These are phyloP conservation scores for Globisporangium orthogonon DNA, from an alignment of 352 stramenopile species.

Conservation along the genomic window DNA sequence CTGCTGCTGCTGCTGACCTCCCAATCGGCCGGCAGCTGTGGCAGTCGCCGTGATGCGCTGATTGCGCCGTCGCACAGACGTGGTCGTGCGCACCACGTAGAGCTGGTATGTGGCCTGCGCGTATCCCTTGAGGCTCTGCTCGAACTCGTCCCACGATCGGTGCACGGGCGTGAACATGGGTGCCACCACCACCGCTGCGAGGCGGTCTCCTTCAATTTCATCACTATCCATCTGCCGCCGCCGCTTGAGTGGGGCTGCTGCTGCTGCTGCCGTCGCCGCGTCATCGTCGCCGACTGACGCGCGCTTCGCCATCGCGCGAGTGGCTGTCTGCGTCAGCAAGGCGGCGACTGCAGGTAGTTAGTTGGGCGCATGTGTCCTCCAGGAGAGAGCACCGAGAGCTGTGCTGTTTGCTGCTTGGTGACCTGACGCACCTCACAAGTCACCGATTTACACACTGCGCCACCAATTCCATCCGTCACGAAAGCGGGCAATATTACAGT, in stretches of 20 bases:
- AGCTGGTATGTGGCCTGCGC: slow-evolving; percentile 57
- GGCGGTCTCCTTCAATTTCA: not conserved
- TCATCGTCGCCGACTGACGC: not conserved
- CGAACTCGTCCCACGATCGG: slow-evolving; percentile 61
- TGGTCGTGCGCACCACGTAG: slow-evolving; percentile 76
- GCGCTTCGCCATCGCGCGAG: not conserved
- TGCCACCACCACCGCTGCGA: slow-evolving; percentile 18
- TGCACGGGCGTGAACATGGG: slow-evolving; percentile 42
- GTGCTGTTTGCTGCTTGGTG: too few relatives aligned
- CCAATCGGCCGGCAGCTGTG: not conserved
- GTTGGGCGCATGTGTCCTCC: too few relatives aligned
- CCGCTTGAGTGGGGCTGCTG: not conserved
- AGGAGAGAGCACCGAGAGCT: too few relatives aligned
- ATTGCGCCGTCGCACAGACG: slow-evolving; percentile 64
- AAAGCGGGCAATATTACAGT: too few relatives aligned
- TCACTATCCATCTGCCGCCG: not conserved
- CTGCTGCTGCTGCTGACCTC: not conserved
- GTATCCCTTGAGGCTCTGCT: slow-evolving; percentile 53
- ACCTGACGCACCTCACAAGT: not conserved
- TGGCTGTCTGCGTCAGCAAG: not conserved
- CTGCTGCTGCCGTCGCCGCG: not conserved
- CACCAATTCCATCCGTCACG: not conserved
- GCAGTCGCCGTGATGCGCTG: slow-evolving; percentile 36
- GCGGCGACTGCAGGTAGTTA: too few relatives aligned
- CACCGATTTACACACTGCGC: not conserved